Conservation (phyloP, 345 rosid species). For the Ceriops decandra region DNA sequence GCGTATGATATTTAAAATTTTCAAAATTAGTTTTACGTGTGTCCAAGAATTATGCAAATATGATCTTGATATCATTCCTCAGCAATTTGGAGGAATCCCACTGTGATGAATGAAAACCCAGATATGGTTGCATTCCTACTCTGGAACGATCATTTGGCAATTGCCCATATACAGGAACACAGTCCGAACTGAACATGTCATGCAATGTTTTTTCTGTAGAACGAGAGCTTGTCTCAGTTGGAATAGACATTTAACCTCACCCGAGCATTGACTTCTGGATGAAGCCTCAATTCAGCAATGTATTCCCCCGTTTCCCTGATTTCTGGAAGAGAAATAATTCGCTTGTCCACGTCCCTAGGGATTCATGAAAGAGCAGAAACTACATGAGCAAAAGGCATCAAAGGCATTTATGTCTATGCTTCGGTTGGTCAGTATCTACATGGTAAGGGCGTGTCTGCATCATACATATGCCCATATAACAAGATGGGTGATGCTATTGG, state of each 20-base stretch:
- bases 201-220: background rate
- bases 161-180: too few species aligned
- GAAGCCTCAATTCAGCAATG: slow-evolving; percentile 87
- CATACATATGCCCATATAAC: too few species aligned
- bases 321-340: slow-evolving; percentile 70
- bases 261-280: slow-evolving; percentile 84
- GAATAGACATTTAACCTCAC: slow-evolving; percentile 74
- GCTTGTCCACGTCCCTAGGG: slow-evolving; percentile 83
- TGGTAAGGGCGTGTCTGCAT: too few species aligned
- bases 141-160: too few species aligned
- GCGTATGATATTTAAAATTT: too few species aligned
- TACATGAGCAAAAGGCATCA: background rate
- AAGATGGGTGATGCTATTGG: too few species aligned
- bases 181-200: too few species aligned
- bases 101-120: background rate
- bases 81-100: background rate
- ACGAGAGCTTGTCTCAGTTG: slow-evolving; percentile 38
- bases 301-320: slow-evolving; percentile 92
- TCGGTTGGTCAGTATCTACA: background rate
- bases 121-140: background rate
- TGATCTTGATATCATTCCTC: background rate
- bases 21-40: too few species aligned
- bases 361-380: slow-evolving; percentile 9
- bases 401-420: background rate
- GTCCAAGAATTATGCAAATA: too few species aligned